Evolutionary conservation across 805 yeast genomes (phyloP).

Genomic region (Tetrapisispora taiwanensis): DNA sequence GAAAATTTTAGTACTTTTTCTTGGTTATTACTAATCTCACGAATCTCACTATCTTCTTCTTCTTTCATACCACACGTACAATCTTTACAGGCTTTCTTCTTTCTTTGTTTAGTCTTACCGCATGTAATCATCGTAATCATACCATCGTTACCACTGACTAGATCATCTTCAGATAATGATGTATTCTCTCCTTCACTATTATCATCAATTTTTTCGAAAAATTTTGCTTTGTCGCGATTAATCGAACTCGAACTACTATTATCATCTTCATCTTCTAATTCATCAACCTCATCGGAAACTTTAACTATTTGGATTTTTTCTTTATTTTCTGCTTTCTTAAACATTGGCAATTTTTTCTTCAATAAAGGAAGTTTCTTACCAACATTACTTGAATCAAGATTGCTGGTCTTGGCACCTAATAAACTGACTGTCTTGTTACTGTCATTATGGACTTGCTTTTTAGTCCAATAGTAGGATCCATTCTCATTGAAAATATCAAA

Average conservation of each 20-base stretch:
- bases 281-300: slow-evolving; percentile 27
- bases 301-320: slow-evolving; percentile 20
- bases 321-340: slow-evolving; percentile 12
- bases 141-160: slow-evolving; percentile 27
- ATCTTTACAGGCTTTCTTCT: slow-evolving; percentile 90
- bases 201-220: slow-evolving; percentile 33
- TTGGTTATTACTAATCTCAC: slow-evolving; percentile 19
- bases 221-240: slow-evolving; percentile 36
- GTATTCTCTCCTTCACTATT: slow-evolving; percentile 34
- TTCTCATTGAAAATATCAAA: slow-evolving; percentile 30
- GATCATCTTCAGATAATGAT: slow-evolving; percentile 48
- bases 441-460: slow-evolving; percentile 30
- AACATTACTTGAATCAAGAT: not conserved
- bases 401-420: not conserved
- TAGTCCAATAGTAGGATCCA: slow-evolving; percentile 42
- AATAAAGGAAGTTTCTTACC: slow-evolving; percentile 15
- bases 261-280: slow-evolving; percentile 33
- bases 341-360: slow-evolving; percentile 14
- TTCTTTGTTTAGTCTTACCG: slow-evolving; percentile 23
- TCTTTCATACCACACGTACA: slow-evolving; percentile 97
- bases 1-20: slow-evolving; percentile 36
- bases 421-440: slow-evolving; percentile 10
- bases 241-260: slow-evolving; percentile 24
- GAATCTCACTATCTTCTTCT: slow-evolving; percentile 54
- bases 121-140: slow-evolving; percentile 26